Conservation (phyloP, 768 basidiomycete genomes). For the Cantharellus cinnabarinus region DNA sequence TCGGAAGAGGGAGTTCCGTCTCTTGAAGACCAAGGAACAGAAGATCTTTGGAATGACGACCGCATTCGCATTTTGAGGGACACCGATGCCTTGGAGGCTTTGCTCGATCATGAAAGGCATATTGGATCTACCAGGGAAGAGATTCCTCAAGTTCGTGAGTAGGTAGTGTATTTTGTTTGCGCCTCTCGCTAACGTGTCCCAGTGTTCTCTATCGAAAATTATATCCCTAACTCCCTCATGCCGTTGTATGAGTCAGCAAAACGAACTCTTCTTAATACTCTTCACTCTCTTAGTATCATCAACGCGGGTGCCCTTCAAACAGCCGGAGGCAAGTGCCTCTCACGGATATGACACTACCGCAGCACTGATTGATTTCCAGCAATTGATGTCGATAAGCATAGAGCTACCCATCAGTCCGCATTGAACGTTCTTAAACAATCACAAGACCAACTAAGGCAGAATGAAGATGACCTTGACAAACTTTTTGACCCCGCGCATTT, state of each 20-base stretch:
- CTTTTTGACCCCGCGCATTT: slow-evolving; percentile 43
- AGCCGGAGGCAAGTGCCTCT: too few relatives aligned
- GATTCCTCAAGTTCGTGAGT: slow-evolving; percentile 34
- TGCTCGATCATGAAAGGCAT: slow-evolving; percentile 60
- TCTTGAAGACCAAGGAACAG: slow-evolving; percentile 3
- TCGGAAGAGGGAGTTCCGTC: slow-evolving; percentile 6
- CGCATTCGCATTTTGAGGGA: slow-evolving; percentile 26
- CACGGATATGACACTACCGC: too few relatives aligned
- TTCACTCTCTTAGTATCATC: slow-evolving; percentile 44
- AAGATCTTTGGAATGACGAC: slow-evolving; percentile 30
- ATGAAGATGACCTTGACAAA: slow-evolving; percentile 37
- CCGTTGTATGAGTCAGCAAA: slow-evolving; percentile 46
- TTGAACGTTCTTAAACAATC: slow-evolving; percentile 26
- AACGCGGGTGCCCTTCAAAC: neutral
- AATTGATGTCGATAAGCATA: neutral
- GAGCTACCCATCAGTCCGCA: neutral
- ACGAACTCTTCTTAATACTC: slow-evolving; percentile 37
- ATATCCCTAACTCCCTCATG: slow-evolving; percentile 64
- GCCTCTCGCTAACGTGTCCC: slow-evolving; percentile 1
- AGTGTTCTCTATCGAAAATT: slow-evolving; percentile 68
- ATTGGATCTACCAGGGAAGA: slow-evolving; percentile 26
- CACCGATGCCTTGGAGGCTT: slow-evolving; percentile 46
- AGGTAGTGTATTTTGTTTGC: neutral
- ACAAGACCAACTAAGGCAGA: slow-evolving; percentile 36
- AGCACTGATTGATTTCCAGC: slow-evolving; percentile 3